Evolutionary conservation across 2,329 filamentous ascomycete genomes (phyloP).

Genomic region (Xylaria sp.): DNA sequence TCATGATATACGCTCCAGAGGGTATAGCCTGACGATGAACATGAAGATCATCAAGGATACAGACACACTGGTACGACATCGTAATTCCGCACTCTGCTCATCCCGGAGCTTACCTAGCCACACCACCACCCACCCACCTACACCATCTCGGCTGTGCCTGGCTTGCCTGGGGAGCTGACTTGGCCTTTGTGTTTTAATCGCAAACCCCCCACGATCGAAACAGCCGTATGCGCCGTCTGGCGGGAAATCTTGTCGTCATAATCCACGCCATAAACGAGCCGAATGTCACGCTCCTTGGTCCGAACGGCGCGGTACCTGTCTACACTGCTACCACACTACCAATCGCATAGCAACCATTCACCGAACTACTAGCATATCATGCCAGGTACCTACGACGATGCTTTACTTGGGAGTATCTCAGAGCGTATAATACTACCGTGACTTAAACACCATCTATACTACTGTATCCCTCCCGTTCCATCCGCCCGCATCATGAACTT

Average conservation of each 20-base stretch:
- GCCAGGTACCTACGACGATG: constrained; percentile 2
- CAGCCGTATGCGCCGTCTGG: constrained; percentile 28
- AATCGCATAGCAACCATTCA: constrained; percentile 11
- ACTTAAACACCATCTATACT: background rate
- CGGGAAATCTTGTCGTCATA: constrained; percentile 28
- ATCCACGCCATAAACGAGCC: constrained; percentile 14
- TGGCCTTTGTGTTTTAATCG: background rate
- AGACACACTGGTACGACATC: background rate
- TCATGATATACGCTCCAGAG: background rate
- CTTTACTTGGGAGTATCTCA: no score
- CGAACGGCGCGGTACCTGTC: constrained; percentile 14
- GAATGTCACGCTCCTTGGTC: constrained; percentile 32
- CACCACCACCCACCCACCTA: no score
- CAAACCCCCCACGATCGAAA: constrained; percentile 21
- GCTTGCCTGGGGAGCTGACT: background rate
- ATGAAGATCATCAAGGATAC: background rate
- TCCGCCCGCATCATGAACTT: constrained; percentile 7
- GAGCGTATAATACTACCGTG: background rate
- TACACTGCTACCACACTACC: background rate
- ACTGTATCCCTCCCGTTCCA: constrained; percentile 8
- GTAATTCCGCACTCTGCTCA: background rate
- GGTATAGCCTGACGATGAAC: background rate
- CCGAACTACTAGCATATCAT: background rate
- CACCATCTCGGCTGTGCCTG: background rate
- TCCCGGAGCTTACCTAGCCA: background rate